A percentile compares a stretch with the other conserved stretches of the same genome.
Evolutionary conservation across 192 early-diverging fungal genomes (phyloP).

Genomic region (Thamnidium elegans): DNA sequence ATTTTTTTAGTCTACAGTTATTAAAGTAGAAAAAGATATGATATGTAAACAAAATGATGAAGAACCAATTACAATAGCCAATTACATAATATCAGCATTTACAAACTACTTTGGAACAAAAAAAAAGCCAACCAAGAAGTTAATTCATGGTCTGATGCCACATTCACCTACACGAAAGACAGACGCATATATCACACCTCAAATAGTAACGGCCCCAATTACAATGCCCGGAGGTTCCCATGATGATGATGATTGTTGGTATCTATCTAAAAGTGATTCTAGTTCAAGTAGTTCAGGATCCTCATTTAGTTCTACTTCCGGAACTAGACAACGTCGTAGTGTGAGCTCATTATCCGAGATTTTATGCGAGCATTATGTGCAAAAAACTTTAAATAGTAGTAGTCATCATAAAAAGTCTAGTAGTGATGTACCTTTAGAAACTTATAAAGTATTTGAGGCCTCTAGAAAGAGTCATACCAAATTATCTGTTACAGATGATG

Average conservation of each 20-base stretch:
- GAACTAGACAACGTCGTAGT: constrained; percentile 5
- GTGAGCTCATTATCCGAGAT: constrained; percentile 18
- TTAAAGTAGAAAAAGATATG: not conserved
- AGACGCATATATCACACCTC: not conserved
- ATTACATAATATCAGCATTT: no score
- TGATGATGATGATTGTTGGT: not conserved
- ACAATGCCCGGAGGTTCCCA: not conserved
- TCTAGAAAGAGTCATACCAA: not conserved
- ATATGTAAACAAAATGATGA: not conserved
- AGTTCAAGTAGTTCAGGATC: no score
- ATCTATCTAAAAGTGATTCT: constrained; percentile 3
- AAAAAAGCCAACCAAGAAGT: no score
- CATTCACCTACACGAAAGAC: not conserved
- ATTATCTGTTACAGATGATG: not conserved
- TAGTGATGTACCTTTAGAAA: constrained; percentile 21
- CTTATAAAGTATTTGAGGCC: constrained; percentile 23
- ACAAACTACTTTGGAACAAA: no score
- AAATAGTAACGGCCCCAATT: not conserved
- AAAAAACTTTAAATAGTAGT: constrained; percentile 7
- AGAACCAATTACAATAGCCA: no score
- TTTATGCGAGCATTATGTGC: constrained; percentile 27
- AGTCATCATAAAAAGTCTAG: not conserved
- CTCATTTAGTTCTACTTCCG: no score
- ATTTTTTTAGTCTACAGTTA: constrained; percentile 8
- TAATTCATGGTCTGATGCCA: constrained; percentile 11